These are phyloP conservation scores for Bacidia rubella DNA, from an alignment of 495 filamentous ascomycete genomes.

Conservation along the genomic window DNA sequence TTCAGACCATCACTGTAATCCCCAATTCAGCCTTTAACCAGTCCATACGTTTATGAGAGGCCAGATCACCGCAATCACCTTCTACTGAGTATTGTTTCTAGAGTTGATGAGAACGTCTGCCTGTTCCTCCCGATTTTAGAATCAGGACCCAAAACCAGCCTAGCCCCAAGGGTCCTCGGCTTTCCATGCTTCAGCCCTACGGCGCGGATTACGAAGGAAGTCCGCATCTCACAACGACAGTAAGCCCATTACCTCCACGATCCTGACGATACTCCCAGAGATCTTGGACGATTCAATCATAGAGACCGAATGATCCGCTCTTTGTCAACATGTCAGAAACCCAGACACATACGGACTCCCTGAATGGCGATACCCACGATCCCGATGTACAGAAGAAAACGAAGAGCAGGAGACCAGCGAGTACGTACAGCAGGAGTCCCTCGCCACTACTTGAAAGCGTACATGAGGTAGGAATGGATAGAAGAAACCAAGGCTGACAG, in stretches of 20 bases:
- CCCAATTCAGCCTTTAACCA: too few species aligned
- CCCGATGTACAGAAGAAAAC: slow-evolving; percentile 53
- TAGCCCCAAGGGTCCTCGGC: too few species aligned
- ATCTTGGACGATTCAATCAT: not conserved
- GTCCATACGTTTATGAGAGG: too few species aligned
- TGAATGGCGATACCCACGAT: slow-evolving; percentile 36
- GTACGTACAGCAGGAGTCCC: slow-evolving; percentile 33
- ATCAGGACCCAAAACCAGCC: too few species aligned
- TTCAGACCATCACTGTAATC: too few species aligned
- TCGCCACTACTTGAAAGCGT: not conserved
- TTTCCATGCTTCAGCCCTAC: not conserved
- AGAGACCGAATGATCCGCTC: slow-evolving; percentile 2
- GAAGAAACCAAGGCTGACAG: slow-evolving; percentile 2
- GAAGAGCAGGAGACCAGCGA: slow-evolving; percentile 76
- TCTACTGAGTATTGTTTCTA: too few species aligned
- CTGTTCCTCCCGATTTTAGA: too few species aligned
- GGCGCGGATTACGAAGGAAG: not conserved
- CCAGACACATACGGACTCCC: slow-evolving; percentile 33
- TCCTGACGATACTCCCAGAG: not conserved
- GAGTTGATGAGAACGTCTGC: too few species aligned
- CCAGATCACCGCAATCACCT: too few species aligned
- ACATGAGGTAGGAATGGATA: not conserved
- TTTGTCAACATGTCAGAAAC: slow-evolving; percentile 35
- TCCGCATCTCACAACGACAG: not conserved
- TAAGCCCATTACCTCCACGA: not conserved